Conservation (phyloP, 1,139 yeast genomes). For the Sugiyamaella pinicola region DNA sequence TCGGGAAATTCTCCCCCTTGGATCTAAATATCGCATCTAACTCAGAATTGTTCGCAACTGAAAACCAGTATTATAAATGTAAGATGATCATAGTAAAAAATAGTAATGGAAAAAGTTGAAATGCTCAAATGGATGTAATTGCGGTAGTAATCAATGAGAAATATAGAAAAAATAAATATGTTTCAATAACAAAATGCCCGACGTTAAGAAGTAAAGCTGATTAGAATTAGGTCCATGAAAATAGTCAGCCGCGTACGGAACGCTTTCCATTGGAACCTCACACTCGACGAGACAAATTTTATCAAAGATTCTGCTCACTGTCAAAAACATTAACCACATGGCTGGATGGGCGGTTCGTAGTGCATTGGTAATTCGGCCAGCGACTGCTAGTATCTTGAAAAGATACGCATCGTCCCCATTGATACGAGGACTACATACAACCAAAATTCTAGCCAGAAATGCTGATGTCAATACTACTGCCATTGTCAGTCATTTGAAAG, state of each 20-base stretch:
- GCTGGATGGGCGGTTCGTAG: constrained; percentile 2
- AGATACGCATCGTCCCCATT: not conserved
- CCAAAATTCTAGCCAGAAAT: not conserved
- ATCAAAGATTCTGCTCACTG: too few relatives aligned
- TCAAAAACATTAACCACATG: too few relatives aligned
- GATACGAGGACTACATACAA: not conserved
- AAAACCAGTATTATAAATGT: not conserved
- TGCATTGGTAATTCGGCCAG: not conserved
- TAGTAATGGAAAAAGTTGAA: too few relatives aligned
- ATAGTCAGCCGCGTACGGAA: constrained; percentile 3
- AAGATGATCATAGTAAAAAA: not conserved
- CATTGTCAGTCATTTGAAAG: constrained; percentile 27
- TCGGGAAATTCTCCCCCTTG: constrained; percentile 17
- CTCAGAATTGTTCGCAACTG: not conserved
- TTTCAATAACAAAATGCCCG: too few relatives aligned
- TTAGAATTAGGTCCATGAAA: constrained; percentile 1
- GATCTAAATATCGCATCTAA: constrained; percentile 12
- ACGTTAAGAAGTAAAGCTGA: not conserved
- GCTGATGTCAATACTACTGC: constrained; percentile 19
- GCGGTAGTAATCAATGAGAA: too few relatives aligned
- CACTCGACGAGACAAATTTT: too few relatives aligned
- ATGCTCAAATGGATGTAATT: too few relatives aligned
- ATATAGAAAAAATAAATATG: too few relatives aligned
- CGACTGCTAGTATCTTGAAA: not conserved
- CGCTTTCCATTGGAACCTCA: constrained; percentile 1